Evolutionary conservation across 192 early-diverging fungal genomes (phyloP).

Genomic region (Coemansia sp.): DNA sequence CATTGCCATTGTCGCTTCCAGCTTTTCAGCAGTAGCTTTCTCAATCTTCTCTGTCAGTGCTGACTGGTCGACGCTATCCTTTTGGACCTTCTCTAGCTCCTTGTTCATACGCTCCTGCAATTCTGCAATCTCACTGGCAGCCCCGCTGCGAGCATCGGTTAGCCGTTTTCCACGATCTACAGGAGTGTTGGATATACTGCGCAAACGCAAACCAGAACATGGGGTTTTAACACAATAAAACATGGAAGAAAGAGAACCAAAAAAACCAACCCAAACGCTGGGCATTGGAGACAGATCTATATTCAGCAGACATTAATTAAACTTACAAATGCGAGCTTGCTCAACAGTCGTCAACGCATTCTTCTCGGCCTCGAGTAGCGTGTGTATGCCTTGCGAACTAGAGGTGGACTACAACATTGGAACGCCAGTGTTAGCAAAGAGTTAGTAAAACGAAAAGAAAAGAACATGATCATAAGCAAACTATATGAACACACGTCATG

Average conservation of each 20-base stretch:
- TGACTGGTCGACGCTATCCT: slow-evolving; percentile 43
- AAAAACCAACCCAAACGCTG: neutral
- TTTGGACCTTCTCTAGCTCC: slow-evolving; percentile 57
- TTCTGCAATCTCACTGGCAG: slow-evolving; percentile 85
- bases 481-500: neutral
- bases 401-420: slow-evolving; percentile 52
- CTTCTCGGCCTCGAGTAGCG: slow-evolving; percentile 96
- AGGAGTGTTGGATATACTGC: neutral
- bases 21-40: slow-evolving; percentile 36
- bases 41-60: slow-evolving; percentile 36
- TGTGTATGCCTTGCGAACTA: slow-evolving; percentile 90
- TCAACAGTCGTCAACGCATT: slow-evolving; percentile 92
- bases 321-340: slow-evolving; percentile 78
- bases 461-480: neutral
- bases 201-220: neutral
- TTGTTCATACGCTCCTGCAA: slow-evolving; percentile 82
- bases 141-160: slow-evolving; percentile 94
- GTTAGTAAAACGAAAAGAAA: neutral
- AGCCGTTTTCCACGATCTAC: slow-evolving; percentile 84
- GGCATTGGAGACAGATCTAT: neutral
- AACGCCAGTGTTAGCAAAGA: no score
- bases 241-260: neutral
- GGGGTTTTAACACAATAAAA: neutral
- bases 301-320: neutral
- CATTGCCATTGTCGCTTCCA: slow-evolving; percentile 28